Evolutionary conservation across 2,329 filamentous ascomycete genomes (phyloP).

Genomic region (Verticillium nubilum): DNA sequence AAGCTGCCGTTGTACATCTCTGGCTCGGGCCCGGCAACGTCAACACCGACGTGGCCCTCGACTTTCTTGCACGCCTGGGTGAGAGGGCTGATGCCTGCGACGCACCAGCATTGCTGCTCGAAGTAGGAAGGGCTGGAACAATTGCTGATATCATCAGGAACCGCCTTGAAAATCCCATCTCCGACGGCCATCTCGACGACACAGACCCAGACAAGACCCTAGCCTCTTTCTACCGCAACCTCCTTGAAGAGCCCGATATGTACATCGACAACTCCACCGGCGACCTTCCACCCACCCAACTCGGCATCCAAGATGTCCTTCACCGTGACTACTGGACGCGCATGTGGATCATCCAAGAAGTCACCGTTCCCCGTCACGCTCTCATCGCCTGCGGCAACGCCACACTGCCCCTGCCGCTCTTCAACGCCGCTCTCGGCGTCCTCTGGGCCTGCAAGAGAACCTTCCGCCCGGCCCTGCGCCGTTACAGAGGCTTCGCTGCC

Average conservation of each 20-base stretch:
- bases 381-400: slow-evolving; percentile 18
- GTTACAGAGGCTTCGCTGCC: background rate
- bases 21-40: slow-evolving; percentile 12
- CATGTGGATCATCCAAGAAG: slow-evolving; percentile 25
- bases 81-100: background rate
- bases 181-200: background rate
- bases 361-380: slow-evolving; percentile 17
- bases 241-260: background rate
- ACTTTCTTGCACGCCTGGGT: background rate
- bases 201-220: background rate
- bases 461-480: background rate
- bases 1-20: slow-evolving; percentile 10
- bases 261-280: background rate
- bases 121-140: background rate
- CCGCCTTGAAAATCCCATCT: background rate
- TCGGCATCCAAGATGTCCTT: slow-evolving; percentile 15
- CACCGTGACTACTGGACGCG: slow-evolving; percentile 28
- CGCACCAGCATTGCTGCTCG: background rate
- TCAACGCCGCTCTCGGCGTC: slow-evolving; percentile 3
- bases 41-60: background rate
- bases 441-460: background rate
- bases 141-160: background rate
- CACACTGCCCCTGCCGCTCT: slow-evolving; percentile 3
- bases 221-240: background rate
- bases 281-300: background rate